These are phyloP conservation scores for Nigrospora oryzae DNA, from an alignment of 2,329 filamentous ascomycete species.

Conservation along the genomic window DNA sequence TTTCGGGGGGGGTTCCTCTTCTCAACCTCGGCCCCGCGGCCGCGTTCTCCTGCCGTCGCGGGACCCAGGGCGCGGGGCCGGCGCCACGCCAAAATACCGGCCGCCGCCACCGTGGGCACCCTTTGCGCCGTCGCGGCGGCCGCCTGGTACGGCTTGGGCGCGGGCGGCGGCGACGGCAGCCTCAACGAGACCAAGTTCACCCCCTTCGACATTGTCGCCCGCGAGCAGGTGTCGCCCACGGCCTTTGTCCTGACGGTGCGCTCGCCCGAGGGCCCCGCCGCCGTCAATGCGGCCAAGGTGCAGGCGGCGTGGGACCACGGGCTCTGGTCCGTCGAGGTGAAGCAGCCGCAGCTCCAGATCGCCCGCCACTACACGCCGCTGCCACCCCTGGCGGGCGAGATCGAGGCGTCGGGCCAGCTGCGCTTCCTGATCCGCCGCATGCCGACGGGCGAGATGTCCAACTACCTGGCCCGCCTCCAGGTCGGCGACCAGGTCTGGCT, in stretches of 20 bases:
- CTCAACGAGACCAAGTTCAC: slow-evolving; percentile 55
- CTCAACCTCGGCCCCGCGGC: too few relatives aligned
- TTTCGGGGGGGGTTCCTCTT: too few relatives aligned
- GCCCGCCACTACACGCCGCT: slow-evolving; percentile 86
- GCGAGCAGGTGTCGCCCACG: slow-evolving; percentile 55
- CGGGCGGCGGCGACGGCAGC: slow-evolving; percentile 1
- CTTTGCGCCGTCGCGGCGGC: background rate
- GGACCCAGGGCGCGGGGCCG: too few relatives aligned
- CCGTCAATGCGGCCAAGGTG: slow-evolving; percentile 9
- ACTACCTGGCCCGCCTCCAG: slow-evolving; percentile 61
- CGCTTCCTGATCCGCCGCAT: slow-evolving; percentile 75
- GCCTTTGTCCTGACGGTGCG: slow-evolving; percentile 61
- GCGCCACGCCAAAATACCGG: too few relatives aligned
- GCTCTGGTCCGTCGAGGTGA: slow-evolving; percentile 85
- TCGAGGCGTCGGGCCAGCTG: slow-evolving; percentile 34
- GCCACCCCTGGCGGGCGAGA: slow-evolving; percentile 38
- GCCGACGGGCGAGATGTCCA: slow-evolving; percentile 74
- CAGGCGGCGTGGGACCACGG: slow-evolving; percentile 48
- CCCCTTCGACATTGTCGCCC: slow-evolving; percentile 54
- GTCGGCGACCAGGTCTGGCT: slow-evolving; percentile 61
- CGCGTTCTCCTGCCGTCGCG: too few relatives aligned
- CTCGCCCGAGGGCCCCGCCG: slow-evolving; percentile 23
- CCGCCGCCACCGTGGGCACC: too few relatives aligned
- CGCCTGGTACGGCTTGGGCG: background rate
- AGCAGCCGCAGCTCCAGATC: slow-evolving; percentile 91